Base-by-base conservation (phyloP, 2,329 filamentous ascomycete genomes). In the Mycocentrospora acerina region DNA sequence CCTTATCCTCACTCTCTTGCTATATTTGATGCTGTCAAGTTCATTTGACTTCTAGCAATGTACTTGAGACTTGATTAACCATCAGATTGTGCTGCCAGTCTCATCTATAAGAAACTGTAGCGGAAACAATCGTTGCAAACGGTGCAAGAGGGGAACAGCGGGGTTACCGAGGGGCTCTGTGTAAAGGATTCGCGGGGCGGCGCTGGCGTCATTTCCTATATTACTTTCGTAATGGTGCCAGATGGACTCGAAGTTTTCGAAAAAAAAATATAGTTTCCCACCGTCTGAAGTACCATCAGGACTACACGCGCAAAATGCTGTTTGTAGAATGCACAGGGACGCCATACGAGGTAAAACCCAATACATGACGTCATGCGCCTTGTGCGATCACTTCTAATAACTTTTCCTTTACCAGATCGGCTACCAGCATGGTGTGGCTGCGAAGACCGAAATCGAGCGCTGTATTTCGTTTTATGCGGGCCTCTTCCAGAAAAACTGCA, bases 401-500 rank as follows among this genome's bases (percentile, higher is more conserved):
- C 32, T 31, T 28, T 31, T 16, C 35, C 29, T 13, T 7, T 11
- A n/a, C n/a, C 16, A 78, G 75, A 78, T 79, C 30, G 76, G 76
- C 33, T 39, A 68, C 28, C 59, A 69, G 26, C 76, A 79, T 53
- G 76, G 76, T 32, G 45, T 44, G 4, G 46, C 59, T 9, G 69
- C 75, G 1, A 55, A 50, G 6, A 13, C 48, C 0, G 67, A 75
- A 24, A 71, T 79, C 28, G 38, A 40, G 4, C 60, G 69, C 39
- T 68, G 68, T 37, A 71, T 79, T 32, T 46, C 45, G 29, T 73
- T 78, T 60, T 79, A 79, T 52, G 62, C 67, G 1, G 45, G 46
- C 3, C 68, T 77, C 29, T 79, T 79, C 58, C 40, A 67, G 16
- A 51, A 70, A 24, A 74, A 71, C n/a, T 70, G 71, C 31, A 70